Conservation (phyloP, 768 basidiomycete species). For the Lentinula guzmanii region DNA sequence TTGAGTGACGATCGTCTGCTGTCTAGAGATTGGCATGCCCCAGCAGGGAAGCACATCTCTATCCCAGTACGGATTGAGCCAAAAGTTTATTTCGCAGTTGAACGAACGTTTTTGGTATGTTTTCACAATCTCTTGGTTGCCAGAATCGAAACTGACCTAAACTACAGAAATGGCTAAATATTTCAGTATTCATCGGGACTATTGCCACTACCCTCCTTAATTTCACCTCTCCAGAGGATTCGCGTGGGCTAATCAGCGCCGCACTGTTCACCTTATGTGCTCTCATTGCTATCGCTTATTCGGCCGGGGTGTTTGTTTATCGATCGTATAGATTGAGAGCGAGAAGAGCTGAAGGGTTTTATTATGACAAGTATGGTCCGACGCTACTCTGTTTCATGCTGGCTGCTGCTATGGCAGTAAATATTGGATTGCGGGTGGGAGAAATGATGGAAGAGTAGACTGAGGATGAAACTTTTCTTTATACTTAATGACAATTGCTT, state of each 20-base stretch:
- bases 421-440: conserved; percentile 62
- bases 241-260: conserved; percentile 79
- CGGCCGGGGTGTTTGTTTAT: conserved; percentile 74
- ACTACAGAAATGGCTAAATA: conserved; percentile 82
- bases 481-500: too few species aligned
- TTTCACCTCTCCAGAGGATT: conserved; percentile 70
- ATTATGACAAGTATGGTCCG: conserved; percentile 88
- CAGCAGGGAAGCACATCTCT: conserved; percentile 82
- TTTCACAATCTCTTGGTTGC: not conserved
- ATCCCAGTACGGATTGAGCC: conserved; percentile 97
- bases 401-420: conserved; percentile 63
- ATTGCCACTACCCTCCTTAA: conserved; percentile 89
- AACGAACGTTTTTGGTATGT: conserved; percentile 89
- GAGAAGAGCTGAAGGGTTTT: conserved; percentile 71
- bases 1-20: conserved; percentile 47
- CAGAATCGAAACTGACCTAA: not conserved
- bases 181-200: conserved; percentile 79
- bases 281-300: conserved; percentile 82
- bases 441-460: conserved; percentile 35
- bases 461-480: not conserved
- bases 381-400: conserved; percentile 67
- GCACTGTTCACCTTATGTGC: conserved; percentile 88
- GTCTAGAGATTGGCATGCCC: conserved; percentile 69
- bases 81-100: conserved; percentile 95
- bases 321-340: conserved; percentile 64